phyloP scores from a whole-genome alignment of 208 protist genomes.

The Wallacemonas sp. region DNA sequence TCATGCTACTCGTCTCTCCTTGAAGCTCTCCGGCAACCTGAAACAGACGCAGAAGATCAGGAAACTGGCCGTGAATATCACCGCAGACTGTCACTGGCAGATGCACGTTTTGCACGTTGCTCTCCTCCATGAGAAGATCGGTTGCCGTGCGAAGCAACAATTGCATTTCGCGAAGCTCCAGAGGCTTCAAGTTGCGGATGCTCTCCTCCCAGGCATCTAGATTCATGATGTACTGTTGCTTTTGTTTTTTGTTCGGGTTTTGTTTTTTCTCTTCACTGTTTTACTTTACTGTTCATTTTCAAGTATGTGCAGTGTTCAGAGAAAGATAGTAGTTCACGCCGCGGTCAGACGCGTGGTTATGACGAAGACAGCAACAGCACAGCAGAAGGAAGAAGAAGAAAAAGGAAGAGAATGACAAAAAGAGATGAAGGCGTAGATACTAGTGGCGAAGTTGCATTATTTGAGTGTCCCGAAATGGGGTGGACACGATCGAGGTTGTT shows the following conservation, averaged over 20 bases:
- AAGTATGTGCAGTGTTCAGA: neutral
- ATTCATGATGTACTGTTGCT: constrained; percentile 37
- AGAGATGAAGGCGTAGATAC: neutral
- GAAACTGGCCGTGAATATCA: constrained; percentile 99
- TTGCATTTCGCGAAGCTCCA: constrained; percentile 73
- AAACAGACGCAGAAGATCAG: constrained; percentile 96
- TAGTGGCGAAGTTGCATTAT: too few species aligned
- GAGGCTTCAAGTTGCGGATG: constrained; percentile 48
- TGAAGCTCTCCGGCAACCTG: constrained; percentile 89
- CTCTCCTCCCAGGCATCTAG: constrained; percentile 68
- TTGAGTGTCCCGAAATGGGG: too few species aligned
- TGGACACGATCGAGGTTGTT: too few species aligned
- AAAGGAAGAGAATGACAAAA: neutral
- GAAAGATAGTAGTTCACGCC: neutral
- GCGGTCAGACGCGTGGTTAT: neutral
- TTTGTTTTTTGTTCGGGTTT: neutral
- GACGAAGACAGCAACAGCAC: constrained; percentile 2
- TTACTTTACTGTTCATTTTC: neutral
- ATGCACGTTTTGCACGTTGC: constrained; percentile 94
- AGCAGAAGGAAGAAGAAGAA: constrained; percentile 1
- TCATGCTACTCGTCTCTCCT: constrained; percentile 51
- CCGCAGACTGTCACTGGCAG: constrained; percentile 98
- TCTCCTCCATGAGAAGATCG: constrained; percentile 83
- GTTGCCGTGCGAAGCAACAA: constrained; percentile 58
- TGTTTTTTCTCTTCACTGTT: neutral